Evolutionary conservation across 176 grass and related monocot species (phyloP), one percentile per base, ranked within the genome.

Genomic region (Cocos nucifera): DNA sequence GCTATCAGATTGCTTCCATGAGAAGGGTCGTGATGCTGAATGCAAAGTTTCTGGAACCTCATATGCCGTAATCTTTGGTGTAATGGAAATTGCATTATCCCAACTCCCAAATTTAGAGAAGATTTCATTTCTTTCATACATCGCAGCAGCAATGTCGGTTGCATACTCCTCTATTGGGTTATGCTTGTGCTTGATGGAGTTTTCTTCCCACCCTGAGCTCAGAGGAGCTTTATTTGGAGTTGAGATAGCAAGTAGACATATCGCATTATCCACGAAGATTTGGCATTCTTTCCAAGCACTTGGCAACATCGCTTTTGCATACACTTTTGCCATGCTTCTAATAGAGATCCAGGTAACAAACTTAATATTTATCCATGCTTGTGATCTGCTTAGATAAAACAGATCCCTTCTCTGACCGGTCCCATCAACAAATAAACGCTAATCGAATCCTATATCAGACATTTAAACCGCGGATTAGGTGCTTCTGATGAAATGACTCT

Each of bases 31-130:
- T 4, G 49, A 23, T 50, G n/a, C 62, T 51, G 14, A 44, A 44
- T 64, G 62, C 44, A 3, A 50, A 8, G 39, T 22, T 23, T 64
- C 62, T 50, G 62, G 62, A 25, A 4, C 15, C n/a, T 16, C 51
- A 32, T 64, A 24, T 50, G 19, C 44, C n/a, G 39, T 50, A 50
- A 51, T 64, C n/a, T 64, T 21, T 50, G 62, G 62, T 50, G 4
- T 8, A 19, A 64, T 64, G 19, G 39, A 64, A 64, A 7, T 51
- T 15, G 32, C 26, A 23, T 50, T 64, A 50, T 64, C 62, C 17
- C 62, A 50, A 24, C 32, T 64, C 32, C 62, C 39, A 15, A 64
- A 64, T 19, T 64, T 51, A 16, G 62, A 64, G 62, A 64, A 64
- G 49, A 17, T 51, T 64, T 19, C 62, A 16, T 6, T 35, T 16